Evolutionary conservation across 139 green algal genomes (phyloP).

Genomic region (Tetradesmus lagerheimii): DNA sequence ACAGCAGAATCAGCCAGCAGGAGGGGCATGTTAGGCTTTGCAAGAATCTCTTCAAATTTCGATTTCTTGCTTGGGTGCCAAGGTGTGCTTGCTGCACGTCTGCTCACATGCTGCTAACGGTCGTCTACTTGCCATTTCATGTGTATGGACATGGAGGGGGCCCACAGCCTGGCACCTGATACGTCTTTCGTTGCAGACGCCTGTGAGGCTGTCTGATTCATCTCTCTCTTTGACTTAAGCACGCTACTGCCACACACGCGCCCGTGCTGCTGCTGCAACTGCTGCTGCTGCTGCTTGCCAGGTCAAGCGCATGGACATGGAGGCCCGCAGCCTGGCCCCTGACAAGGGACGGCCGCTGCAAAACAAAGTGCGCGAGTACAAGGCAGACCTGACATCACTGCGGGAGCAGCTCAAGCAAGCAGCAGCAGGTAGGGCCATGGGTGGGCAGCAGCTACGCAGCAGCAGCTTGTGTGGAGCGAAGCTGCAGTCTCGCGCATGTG

Average conservation of each 20-base stretch:
- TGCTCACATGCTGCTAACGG: too few relatives aligned
- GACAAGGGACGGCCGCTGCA: conserved; percentile 73
- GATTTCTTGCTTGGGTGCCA: too few relatives aligned
- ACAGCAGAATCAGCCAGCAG: neutral
- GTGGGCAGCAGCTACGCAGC: conserved; percentile 30
- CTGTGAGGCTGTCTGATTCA: too few relatives aligned
- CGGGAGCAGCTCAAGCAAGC: conserved; percentile 67
- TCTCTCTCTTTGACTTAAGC: too few relatives aligned
- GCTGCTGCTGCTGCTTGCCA: conserved; percentile 53
- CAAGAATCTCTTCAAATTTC: too few relatives aligned
- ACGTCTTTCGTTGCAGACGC: too few relatives aligned
- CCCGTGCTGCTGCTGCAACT: neutral
- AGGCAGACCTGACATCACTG: conserved; percentile 84
- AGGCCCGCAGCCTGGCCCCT: conserved; percentile 86
- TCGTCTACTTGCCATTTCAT: too few relatives aligned
- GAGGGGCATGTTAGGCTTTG: neutral
- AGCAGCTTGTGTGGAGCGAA: neutral
- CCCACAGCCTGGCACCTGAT: too few relatives aligned
- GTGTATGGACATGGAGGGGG: too few relatives aligned
- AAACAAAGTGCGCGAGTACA: conserved; percentile 90
- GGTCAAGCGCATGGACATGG: conserved; percentile 97
- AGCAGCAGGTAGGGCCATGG: conserved; percentile 26
- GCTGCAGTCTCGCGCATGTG: neutral
- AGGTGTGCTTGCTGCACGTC: too few relatives aligned
- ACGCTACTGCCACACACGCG: too few relatives aligned